Evolutionary conservation across 1,284 basidiomycete genomes (phyloP), one percentile per base, ranked within the genome.

Genomic region (Microbotryum silenes-acaulis): DNA sequence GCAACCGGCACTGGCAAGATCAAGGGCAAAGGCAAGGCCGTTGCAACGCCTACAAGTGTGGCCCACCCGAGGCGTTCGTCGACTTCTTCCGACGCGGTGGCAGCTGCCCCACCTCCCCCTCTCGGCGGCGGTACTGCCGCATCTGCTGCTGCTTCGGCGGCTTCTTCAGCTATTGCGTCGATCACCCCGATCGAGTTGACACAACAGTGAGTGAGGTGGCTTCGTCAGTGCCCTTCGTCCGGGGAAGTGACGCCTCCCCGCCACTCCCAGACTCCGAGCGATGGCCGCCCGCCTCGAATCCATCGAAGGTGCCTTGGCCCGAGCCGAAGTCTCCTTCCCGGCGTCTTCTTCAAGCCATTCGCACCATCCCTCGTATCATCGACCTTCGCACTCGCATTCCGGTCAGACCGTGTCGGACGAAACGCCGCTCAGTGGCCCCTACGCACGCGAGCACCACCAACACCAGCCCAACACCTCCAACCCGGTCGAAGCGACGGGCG

Each of bases 261-360:
- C 6, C 12, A n/a, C 27, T n/a, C 20, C 20, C 51, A 66, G 64
- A 47, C 56, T 68, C 4, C 57, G 60, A 3, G 29, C 59, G 25
- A 68, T 68, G 67, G 66, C 66, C n/a, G 64, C 45, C 18, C 59
- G 64, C 9, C 62, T 68, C 27, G 62, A 64, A 16, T 64, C 59
- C 4, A 61, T 68, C 51, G 67, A 68, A 42, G 44, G 60, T 4
- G 56, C 67, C 18, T 58, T 68, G 18, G 25, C 59, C 4, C 62
- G 65, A 20, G 65, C 67, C 18, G 50, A 60, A 8, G 37, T 63
- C 18, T 23, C 56, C 5, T 48, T 52, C 25, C 10, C 42, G 7
- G 16, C 29, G 5, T 29, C 44, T 21, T 37, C 60, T 10, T 59
- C 57, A 44, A 20, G n/a, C 50, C 8, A 21, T 50, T 37, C 20